phyloP scores from a whole-genome alignment of 768 basidiomycete species.

The Sporobolomyces phaffii region DNA sequence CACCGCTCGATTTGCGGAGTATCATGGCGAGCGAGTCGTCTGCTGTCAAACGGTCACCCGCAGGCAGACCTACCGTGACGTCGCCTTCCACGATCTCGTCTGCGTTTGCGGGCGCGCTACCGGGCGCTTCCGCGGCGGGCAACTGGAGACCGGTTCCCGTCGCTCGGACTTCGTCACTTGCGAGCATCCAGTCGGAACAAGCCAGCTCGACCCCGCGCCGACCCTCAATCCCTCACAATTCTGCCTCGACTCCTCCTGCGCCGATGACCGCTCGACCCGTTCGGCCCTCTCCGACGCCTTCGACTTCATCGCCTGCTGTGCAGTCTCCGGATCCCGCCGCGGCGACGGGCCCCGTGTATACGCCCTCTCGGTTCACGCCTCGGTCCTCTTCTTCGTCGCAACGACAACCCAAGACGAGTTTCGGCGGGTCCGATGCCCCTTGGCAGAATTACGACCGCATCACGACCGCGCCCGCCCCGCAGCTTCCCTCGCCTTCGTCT shows the following conservation, averaged over 20 bases:
- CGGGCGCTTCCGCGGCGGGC: background rate
- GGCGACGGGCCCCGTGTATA: constrained; percentile 35
- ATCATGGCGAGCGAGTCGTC: constrained; percentile 32
- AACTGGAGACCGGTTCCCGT: constrained; percentile 20
- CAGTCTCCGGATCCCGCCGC: constrained; percentile 8
- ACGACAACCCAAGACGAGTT: constrained; percentile 5
- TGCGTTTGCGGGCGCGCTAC: background rate
- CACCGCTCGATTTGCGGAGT: constrained; percentile 25
- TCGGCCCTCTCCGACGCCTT: background rate
- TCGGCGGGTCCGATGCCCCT: constrained; percentile 30
- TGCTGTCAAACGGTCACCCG: background rate
- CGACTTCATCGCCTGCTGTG: background rate
- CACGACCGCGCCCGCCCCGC: constrained; percentile 7
- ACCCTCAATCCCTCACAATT: background rate
- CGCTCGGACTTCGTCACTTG: constrained; percentile 9
- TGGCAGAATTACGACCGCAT: constrained; percentile 38
- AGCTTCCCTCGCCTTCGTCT: constrained; percentile 6
- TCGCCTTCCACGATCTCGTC: background rate
- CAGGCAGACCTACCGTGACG: background rate
- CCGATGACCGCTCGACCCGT: background rate
- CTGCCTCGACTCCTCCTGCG: background rate
- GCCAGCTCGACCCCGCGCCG: constrained; percentile 2
- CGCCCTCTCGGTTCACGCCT: constrained; percentile 20
- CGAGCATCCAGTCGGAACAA: constrained; percentile 24
- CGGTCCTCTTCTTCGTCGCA: constrained; percentile 4